Evolutionary conservation across 306 rosid species (phyloP).

Genomic region (Hippophae rhamnoides): DNA sequence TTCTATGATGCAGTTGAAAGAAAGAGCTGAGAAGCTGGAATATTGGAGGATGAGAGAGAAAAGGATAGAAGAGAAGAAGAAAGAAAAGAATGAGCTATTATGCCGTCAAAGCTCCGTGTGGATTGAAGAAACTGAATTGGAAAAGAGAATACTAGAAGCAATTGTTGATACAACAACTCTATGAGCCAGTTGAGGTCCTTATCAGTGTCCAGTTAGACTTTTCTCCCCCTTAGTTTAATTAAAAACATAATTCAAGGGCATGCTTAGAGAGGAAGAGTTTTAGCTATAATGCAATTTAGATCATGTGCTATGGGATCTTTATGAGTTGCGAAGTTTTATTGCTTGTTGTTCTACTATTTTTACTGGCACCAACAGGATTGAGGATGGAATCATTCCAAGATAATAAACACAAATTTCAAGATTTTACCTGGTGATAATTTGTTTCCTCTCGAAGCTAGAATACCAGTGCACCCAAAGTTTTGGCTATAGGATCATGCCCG

Average conservation of each 20-base stretch:
- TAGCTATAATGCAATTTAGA: not conserved
- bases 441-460: too few species aligned
- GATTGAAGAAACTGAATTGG: constrained; percentile 50
- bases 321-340: too few species aligned
- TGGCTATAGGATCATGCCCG: too few species aligned
- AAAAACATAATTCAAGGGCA: not conserved
- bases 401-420: too few species aligned
- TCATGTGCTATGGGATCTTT: not conserved
- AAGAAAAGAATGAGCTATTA: constrained; percentile 42
- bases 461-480: too few species aligned
- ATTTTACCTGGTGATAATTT: too few species aligned
- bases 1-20: constrained; percentile 50
- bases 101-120: constrained; percentile 52
- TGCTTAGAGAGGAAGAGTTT: not conserved
- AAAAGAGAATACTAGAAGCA: constrained; percentile 29
- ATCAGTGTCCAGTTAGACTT: not conserved
- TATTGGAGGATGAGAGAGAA: constrained; percentile 59
- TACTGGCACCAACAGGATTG: too few species aligned
- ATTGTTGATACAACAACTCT: constrained; percentile 17
- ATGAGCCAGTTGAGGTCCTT: constrained; percentile 19
- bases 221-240: not conserved
- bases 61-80: constrained; percentile 44
- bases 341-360: too few species aligned
- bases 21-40: constrained; percentile 67
- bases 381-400: too few species aligned